Evolutionary conservation across 352 stramenopile species (phyloP), one percentile per base, ranked within the genome.

Genomic region (Globisporangium cylindrosporum): DNA sequence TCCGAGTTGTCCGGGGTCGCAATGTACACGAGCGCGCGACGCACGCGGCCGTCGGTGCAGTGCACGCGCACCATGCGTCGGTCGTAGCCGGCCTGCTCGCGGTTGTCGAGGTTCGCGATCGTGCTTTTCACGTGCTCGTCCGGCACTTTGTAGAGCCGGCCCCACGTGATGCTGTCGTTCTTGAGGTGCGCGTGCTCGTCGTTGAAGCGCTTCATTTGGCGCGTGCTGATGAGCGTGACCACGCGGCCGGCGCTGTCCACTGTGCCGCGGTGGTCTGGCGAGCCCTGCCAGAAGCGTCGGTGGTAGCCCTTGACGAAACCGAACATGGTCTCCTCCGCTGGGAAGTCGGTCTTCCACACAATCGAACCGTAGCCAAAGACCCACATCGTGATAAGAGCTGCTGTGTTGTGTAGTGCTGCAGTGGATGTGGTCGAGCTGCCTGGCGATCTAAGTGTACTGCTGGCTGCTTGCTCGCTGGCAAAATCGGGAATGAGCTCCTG

Each of bases 281-380:
- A 95, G 63, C 90, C 88, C 69, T 97, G 90, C 89, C 89, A 97
- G 74, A 97, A 97, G 63, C 90, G 87, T 22, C 90, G 86, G 69
- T 93, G 84, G 75, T 80, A 97, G 71, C 90, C 90, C 29, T 93
- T 75, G 27, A 95, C 88, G 77, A 89, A 82, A n/a, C 74, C 77
- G 58, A 76, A 76, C 36, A 62, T 59, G 15, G 73, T 73, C 32
- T 78, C 70, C 54, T 78, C 66, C 15, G 70, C 66, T 0, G 73
- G 70, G 67, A 78, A 78, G 20, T 76, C 71, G 10, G 70, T 76
- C 70, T 76, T 76, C 73, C 73, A 78, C 22, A 77, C 62, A 38
- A 76, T 75, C 53, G 70, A 75, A 15, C 70, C 70, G 48, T 75
- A 61, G 67, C 38, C 22, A 55, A 27, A 55, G 48, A 55, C 48